These are phyloP conservation scores for Scheffersomyces ergatensis DNA, from an alignment of 805 yeast genomes.

Conservation along the genomic window DNA sequence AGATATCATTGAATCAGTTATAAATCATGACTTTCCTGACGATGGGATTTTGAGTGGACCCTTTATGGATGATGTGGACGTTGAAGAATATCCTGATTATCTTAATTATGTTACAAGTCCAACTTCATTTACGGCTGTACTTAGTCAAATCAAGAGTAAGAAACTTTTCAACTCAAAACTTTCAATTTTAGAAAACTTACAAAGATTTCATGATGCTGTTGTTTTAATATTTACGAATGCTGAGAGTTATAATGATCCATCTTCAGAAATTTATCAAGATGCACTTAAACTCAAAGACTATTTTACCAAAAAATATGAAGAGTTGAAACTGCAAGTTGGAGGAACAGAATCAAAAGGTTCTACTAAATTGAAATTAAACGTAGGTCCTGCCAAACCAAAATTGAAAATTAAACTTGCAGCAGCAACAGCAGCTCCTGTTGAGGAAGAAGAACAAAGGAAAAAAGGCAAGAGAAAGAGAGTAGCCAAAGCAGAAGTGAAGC, in stretches of 20 bases:
- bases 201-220: conserved; percentile 58
- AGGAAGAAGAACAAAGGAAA: conserved; percentile 16
- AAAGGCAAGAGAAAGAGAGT: conserved; percentile 8
- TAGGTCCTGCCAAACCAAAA: conserved; percentile 18
- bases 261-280: conserved; percentile 69
- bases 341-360: conserved; percentile 11
- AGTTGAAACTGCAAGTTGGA: conserved; percentile 20
- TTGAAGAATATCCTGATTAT: conserved; percentile 76
- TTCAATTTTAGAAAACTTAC: conserved; percentile 44
- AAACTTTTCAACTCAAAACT: conserved; percentile 30
- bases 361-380: conserved; percentile 25
- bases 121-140: conserved; percentile 65
- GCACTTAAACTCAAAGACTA: conserved; percentile 57
- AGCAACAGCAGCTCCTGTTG: conserved; percentile 12
- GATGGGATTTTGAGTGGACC: conserved; percentile 61
- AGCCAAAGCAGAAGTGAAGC: conserved; percentile 3
- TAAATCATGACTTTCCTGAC: conserved; percentile 45
- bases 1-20: conserved; percentile 35
- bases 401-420: conserved; percentile 24
- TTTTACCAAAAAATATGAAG: conserved; percentile 41
- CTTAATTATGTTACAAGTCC: conserved; percentile 70
- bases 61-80: conserved; percentile 72
- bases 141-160: conserved; percentile 49
- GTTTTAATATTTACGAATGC: conserved; percentile 76
- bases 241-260: conserved; percentile 69